Base-by-base conservation (phyloP, 2,329 filamentous ascomycete genomes). In the Capronia coronata region DNA sequence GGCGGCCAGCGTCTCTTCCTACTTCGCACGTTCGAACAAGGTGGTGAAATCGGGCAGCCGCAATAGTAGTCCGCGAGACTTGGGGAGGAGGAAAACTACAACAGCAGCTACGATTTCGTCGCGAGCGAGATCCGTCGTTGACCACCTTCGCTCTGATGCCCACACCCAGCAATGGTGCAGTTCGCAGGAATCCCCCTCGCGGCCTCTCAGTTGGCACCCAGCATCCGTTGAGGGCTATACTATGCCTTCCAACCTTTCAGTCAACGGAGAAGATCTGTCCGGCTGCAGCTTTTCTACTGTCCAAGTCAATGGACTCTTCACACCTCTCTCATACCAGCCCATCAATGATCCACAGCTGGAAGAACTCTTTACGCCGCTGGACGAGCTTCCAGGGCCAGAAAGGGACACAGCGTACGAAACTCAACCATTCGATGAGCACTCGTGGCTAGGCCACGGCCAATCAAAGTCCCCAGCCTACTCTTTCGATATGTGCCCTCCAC, bases 141-240 rank as follows among this genome's bases (percentile, higher is more conserved):
- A 60, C 42, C 49, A 56, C 21, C 52, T 58, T 30, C 50, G 54
- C 46, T 43, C 46, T 13, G 48, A 29, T 11, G n/a, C 13, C 34
- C 34, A 37, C 27, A 41, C 42, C 11, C 51, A 57, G 23, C 47
- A 51, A 50, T 48, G 53, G 37, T 48, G 21, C 7, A 14, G 35
- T 10, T 27, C 34, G 10, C 43, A 43, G 6, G 14, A 11, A 22
- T 22, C 32, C 44, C 51, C 43, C 8, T 46, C 55, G 23, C 55
- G 59, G 14, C 59, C 59, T 21, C 46, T 59, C n/a, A 59, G 57
- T 23, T 61, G 59, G 59, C 59, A 61, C 48, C 57, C 59, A 2
- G 44, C 47, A 38, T 52, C 52, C 18, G 23, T 56, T 35, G 48
- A 51, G 14, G 48, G 43, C 10, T 34, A 49, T 2, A 35, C 47